These are phyloP conservation scores for Hypoxylon sp. DNA, from an alignment of 2,329 filamentous ascomycete species.

Conservation along the genomic window DNA sequence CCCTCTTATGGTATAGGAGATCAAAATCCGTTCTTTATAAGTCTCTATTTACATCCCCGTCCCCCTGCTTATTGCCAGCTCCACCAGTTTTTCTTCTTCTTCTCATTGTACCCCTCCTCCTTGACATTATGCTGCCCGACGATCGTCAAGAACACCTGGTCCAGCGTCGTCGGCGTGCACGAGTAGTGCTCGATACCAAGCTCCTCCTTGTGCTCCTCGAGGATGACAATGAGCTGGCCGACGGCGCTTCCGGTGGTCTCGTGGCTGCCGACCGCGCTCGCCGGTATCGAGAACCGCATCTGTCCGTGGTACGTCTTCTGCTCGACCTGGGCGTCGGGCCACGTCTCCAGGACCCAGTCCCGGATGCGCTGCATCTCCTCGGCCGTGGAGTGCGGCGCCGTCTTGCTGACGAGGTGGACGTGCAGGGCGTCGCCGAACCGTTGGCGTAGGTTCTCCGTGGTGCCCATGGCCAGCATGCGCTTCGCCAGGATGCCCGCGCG, in stretches of 20 bases:
- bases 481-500: slow-evolving; percentile 88
- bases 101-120: slow-evolving; percentile 69
- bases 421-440: slow-evolving; percentile 84
- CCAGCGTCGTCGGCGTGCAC: slow-evolving; percentile 86
- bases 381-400: slow-evolving; percentile 78
- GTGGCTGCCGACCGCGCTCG: slow-evolving; percentile 54
- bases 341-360: slow-evolving; percentile 71
- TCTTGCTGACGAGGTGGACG: slow-evolving; percentile 81
- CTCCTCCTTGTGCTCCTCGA: slow-evolving; percentile 77
- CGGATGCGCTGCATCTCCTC: slow-evolving; percentile 76
- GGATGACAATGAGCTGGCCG: slow-evolving; percentile 75
- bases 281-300: slow-evolving; percentile 83
- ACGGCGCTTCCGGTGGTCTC: slow-evolving; percentile 63
- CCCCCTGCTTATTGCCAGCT: too few relatives aligned
- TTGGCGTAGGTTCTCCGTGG: slow-evolving; percentile 76
- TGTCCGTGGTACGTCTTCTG: slow-evolving; percentile 86
- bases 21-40: too few relatives aligned
- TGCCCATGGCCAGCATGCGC: slow-evolving; percentile 87
- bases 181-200: slow-evolving; percentile 88
- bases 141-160: slow-evolving; percentile 91
- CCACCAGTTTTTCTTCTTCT: slow-evolving; percentile 49
- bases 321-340: slow-evolving; percentile 77
- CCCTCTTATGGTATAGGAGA: too few relatives aligned
- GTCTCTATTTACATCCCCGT: slow-evolving; percentile 7
- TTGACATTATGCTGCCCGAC: slow-evolving; percentile 83